Percentiles rank a stretch among this genome's conserved stretches.
Conservation (phyloP, 768 basidiomycete genomes). For the Dacryopinax spathularia region DNA sequence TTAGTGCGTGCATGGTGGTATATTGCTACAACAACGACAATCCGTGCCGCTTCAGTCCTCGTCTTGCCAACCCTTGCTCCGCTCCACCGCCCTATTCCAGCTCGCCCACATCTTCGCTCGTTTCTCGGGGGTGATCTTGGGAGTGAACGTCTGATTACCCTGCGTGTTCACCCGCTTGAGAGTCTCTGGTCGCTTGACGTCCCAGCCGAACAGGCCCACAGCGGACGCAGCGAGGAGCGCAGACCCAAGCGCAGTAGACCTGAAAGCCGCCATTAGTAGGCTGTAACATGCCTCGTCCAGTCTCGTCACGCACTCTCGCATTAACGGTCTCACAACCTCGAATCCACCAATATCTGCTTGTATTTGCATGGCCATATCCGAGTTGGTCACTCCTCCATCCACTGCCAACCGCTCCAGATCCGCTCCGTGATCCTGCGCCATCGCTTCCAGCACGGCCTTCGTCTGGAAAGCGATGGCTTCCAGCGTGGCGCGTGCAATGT, state of each 20-base stretch:
- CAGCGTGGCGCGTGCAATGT: slow-evolving; percentile 87
- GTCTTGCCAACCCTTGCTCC: slow-evolving; percentile 68
- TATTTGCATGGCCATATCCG: slow-evolving; percentile 73
- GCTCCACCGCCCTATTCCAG: slow-evolving; percentile 82
- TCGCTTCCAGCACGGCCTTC: slow-evolving; percentile 85
- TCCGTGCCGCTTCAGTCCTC: slow-evolving; percentile 10
- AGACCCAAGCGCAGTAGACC: slow-evolving; percentile 89
- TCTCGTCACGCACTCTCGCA: slow-evolving; percentile 69
- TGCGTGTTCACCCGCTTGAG: slow-evolving; percentile 75
- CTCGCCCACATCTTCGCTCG: slow-evolving; percentile 54
- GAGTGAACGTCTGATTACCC: slow-evolving; percentile 56
- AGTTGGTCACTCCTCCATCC: slow-evolving; percentile 97
- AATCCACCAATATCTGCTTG: slow-evolving; percentile 86
- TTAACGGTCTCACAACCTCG: slow-evolving; percentile 79
- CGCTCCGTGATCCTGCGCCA: slow-evolving; percentile 75
- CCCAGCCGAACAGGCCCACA: slow-evolving; percentile 81
- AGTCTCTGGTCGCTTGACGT: slow-evolving; percentile 68
- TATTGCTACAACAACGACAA: neutral
- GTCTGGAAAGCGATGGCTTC: slow-evolving; percentile 97
- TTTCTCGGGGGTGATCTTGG: slow-evolving; percentile 37
- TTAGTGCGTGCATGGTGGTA: neutral
- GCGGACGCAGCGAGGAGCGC: slow-evolving; percentile 88
- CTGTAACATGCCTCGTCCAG: neutral
- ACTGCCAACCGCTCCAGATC: slow-evolving; percentile 80
- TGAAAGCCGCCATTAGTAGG: slow-evolving; percentile 23